A percentile compares a stretch with the other conserved stretches of the same genome.
phyloP scores from a whole-genome alignment of 768 basidiomycete genomes.

The Polyporus arcularius region DNA sequence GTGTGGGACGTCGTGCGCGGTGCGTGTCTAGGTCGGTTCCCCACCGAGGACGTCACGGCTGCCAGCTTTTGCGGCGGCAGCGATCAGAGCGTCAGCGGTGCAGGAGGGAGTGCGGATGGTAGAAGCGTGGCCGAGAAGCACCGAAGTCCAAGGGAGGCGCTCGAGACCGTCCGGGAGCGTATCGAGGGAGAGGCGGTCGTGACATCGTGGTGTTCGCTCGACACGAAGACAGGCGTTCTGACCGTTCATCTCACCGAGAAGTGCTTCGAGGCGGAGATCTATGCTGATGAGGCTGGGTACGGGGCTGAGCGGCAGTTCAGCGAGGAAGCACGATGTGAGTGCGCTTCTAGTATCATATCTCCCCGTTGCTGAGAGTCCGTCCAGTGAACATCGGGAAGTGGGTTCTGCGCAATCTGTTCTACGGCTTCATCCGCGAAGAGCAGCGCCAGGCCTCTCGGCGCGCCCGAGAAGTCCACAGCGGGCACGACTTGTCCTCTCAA shows the following conservation, averaged over 20 bases:
- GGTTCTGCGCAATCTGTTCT: constrained; percentile 84
- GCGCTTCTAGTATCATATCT: constrained; percentile 2
- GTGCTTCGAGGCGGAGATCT: constrained; percentile 94
- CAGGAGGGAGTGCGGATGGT: constrained; percentile 51
- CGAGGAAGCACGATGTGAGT: constrained; percentile 83
- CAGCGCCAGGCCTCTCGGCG: constrained; percentile 39
- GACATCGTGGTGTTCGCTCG: constrained; percentile 81
- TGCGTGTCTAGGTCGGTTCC: constrained; percentile 71
- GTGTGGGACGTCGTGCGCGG: constrained; percentile 92
- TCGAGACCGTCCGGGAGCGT: constrained; percentile 85
- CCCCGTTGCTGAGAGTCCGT: background rate
- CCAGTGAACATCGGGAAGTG: constrained; percentile 92
- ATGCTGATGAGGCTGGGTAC: constrained; percentile 88
- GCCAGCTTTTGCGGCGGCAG: constrained; percentile 55
- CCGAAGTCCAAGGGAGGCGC: constrained; percentile 74
- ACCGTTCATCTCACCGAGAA: constrained; percentile 85
- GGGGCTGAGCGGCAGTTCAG: constrained; percentile 56
- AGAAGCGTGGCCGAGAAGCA: constrained; percentile 43
- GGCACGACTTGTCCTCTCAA: constrained; percentile 4
- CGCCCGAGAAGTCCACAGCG: constrained; percentile 21
- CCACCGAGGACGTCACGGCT: constrained; percentile 62
- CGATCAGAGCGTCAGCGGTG: constrained; percentile 40
- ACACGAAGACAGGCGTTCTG: constrained; percentile 87
- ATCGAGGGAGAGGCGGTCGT: constrained; percentile 96
- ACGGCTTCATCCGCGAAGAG: constrained; percentile 74